Percentiles rank a stretch among this genome's conserved stretches.
Evolutionary conservation across 83 land plant species (phyloP).

Genomic region (Picea abies): DNA sequence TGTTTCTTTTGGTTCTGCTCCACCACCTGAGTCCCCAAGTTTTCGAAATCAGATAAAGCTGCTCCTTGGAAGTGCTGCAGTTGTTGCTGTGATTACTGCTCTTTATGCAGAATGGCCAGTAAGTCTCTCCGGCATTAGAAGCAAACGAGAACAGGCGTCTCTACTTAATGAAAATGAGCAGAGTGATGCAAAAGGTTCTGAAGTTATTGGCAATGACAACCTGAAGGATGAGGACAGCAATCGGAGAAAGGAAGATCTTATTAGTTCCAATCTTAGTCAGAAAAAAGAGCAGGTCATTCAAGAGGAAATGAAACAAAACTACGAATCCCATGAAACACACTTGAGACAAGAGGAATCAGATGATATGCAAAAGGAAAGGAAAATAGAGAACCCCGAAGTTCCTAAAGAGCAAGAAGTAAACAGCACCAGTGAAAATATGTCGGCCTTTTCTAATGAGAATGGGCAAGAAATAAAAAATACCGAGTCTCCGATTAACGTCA

Average conservation of each 20-base stretch:
- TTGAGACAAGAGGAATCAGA: background rate
- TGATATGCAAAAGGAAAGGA: background rate
- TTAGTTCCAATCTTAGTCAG: background rate
- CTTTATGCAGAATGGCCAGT: conserved; percentile 5
- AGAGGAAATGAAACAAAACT: background rate
- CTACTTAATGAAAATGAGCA: conserved; percentile 9
- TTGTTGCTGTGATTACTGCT: conserved; percentile 4
- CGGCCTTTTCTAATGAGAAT: background rate
- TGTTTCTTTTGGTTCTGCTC: background rate
- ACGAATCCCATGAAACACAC: background rate
- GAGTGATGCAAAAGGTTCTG: background rate
- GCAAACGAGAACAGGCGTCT: conserved; percentile 2
- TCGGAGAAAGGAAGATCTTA: conserved; percentile 2
- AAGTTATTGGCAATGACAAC: background rate
- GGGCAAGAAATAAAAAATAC: background rate
- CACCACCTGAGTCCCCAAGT: background rate
- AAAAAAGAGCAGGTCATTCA: background rate
- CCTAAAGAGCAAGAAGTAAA: no score
- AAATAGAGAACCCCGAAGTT: no score
- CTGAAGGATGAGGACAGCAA: background rate
- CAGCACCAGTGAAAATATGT: no score
- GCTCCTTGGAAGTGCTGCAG: conserved; percentile 7
- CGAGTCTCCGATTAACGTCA: background rate
- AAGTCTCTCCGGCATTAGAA: background rate
- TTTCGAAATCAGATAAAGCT: conserved; percentile 6